Evolutionary conservation across 2,329 filamentous ascomycete genomes (phyloP).

Genomic region (Berkeleyomyces rouxiae): DNA sequence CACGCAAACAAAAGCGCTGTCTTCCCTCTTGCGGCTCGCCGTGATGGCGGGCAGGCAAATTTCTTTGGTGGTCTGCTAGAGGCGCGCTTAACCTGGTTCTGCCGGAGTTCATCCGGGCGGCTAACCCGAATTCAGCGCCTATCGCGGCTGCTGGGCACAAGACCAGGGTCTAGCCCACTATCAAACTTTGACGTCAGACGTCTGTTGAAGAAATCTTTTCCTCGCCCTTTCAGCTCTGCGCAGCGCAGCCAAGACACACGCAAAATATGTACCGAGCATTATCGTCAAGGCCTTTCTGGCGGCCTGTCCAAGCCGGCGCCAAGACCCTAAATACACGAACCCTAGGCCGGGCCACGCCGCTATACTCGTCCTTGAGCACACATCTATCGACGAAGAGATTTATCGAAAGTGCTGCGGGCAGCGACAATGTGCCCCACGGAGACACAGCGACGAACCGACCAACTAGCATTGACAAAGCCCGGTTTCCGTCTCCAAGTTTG

Average conservation of each 20-base stretch:
- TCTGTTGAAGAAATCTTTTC: slow-evolving; percentile 6
- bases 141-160: not conserved
- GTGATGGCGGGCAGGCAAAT: not conserved
- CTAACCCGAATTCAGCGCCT: not conserved
- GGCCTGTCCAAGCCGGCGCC: not conserved
- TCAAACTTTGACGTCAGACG: slow-evolving; percentile 4
- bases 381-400: not conserved
- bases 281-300: slow-evolving; percentile 4
- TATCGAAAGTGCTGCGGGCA: not conserved
- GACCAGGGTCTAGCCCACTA: not conserved
- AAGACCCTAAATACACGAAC: not conserved
- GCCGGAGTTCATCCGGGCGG: not conserved
- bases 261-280: slow-evolving; percentile 11
- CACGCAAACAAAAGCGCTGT: not conserved
- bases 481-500: not conserved
- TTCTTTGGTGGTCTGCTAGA: slow-evolving; percentile 7
- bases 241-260: not conserved
- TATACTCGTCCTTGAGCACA: not conserved
- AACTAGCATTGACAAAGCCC: not conserved
- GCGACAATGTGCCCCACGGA: not conserved
- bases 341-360: not conserved
- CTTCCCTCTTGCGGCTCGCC: not conserved
- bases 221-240: not conserved
- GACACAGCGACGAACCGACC: not conserved
- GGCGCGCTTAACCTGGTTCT: not conserved